Evolutionary conservation across 495 filamentous ascomycete species (phyloP).

Genomic region (Neurospora terricola): DNA sequence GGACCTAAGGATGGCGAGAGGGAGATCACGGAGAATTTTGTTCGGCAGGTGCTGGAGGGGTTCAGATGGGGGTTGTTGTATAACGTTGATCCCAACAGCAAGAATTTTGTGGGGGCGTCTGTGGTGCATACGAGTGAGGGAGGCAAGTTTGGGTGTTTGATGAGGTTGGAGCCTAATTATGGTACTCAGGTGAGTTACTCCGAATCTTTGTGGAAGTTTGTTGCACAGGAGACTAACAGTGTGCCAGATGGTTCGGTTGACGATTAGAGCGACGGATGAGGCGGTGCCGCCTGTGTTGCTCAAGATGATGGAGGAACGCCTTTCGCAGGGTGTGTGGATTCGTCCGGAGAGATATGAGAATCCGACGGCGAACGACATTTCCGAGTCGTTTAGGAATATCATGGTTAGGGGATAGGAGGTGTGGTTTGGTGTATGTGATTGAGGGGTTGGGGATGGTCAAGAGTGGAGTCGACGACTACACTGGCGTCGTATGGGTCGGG

Average conservation of each 20-base stretch:
- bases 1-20: conserved; percentile 39
- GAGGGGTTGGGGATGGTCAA: not conserved
- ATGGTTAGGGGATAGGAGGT: conserved; percentile 31
- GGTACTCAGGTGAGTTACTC: conserved; percentile 57
- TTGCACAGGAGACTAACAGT: not conserved
- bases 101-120: conserved; percentile 89
- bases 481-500: not conserved
- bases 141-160: conserved; percentile 87
- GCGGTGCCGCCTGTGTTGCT: conserved; percentile 67
- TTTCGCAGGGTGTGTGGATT: conserved; percentile 44
- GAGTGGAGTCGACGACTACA: not conserved
- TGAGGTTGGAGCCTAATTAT: conserved; percentile 93
- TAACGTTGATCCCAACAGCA: conserved; percentile 77
- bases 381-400: conserved; percentile 38
- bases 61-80: conserved; percentile 84
- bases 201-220: too few species aligned
- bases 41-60: conserved; percentile 57
- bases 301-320: conserved; percentile 75
- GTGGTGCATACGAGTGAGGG: conserved; percentile 74
- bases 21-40: conserved; percentile 46
- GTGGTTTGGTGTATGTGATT: not conserved
- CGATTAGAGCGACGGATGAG: conserved; percentile 90
- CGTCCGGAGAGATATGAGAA: conserved; percentile 19
- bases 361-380: conserved; percentile 33
- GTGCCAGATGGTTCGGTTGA: conserved; percentile 83